phyloP scores from a whole-genome alignment of 208 protist species.

The Leishmania lainsoni region DNA sequence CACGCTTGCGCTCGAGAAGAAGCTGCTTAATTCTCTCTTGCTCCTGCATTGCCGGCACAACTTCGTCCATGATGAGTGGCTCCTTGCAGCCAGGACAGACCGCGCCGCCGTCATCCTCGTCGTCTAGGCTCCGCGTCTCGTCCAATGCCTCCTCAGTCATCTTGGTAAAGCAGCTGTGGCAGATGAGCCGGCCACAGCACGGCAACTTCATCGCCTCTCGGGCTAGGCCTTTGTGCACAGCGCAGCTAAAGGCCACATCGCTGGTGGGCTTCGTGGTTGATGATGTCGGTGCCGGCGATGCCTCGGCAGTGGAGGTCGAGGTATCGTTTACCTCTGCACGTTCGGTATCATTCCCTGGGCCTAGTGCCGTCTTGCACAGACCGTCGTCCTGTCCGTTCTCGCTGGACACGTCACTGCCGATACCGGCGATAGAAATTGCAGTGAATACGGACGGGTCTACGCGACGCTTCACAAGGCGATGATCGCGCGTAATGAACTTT shows the following conservation, averaged over 20 bases:
- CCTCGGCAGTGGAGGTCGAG: background rate
- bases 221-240: constrained; percentile 55
- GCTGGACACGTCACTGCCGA: background rate
- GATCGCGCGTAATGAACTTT: constrained; percentile 88
- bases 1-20: constrained; percentile 24
- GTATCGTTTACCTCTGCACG: background rate
- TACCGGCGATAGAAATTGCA: constrained; percentile 30
- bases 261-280: background rate
- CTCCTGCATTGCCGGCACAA: constrained; percentile 54
- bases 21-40: constrained; percentile 54
- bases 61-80: constrained; percentile 72
- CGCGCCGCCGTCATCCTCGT: constrained; percentile 38
- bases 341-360: background rate
- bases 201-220: constrained; percentile 68
- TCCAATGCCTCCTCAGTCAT: constrained; percentile 59
- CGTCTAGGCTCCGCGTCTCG: constrained; percentile 25
- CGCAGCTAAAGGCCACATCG: constrained; percentile 31
- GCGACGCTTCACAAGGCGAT: constrained; percentile 75
- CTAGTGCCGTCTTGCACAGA: background rate
- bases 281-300: constrained; percentile 1
- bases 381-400: background rate
- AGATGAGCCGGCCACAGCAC: constrained; percentile 70
- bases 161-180: constrained; percentile 65
- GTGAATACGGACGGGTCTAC: constrained; percentile 69
- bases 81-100: constrained; percentile 72